Base-by-base conservation (phyloP, 768 basidiomycete species). In the Xanthoconium stramineum region DNA sequence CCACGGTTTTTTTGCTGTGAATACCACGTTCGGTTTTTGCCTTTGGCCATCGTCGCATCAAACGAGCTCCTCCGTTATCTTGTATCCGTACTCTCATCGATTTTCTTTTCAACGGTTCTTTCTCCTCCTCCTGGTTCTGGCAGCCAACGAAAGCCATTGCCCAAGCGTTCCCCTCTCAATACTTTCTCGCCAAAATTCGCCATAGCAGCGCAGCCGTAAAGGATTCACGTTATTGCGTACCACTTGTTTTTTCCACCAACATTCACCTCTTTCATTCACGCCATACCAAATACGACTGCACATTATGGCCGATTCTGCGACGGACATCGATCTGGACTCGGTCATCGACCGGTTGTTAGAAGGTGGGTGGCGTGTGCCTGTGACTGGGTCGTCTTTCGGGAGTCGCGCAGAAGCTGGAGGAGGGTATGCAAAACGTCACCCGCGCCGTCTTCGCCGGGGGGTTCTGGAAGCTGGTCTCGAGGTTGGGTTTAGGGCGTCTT, bases 311-410 rank as follows among this genome's bases (percentile, higher is more conserved):
- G 89, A 92, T 68, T 78, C 85, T 64, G 77, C 83, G 58, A 89
- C 88, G 70, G 96, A 98, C 74, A 96, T 99, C 76, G 96, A 99
- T 83, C 84, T 98, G 60, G 96, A 99, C 82, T 95, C 94, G 74
- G 94, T 99, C 80, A 98, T 99, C 70, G 96, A 98, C 86, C 84
- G 94, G 59, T 82, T 98, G 61, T 80, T 98, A 61, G 96, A 98
- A 88, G 96, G 96, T 96, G 80, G 76, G 89, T 71, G 70, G 71
- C 68, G 62, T 63, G 58, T 55, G 61, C 60, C 48, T 69, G 49
- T 70, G 13, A 43, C 59, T 69, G 64, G 47, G 45, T 54, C 53
- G 49, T 66, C 64, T 58, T 48, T 63, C 46, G 51, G 58, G 57
- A 29, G 29, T 42, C 52, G 54, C 37, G 36, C 33, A 32, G 47